Evolutionary conservation across 805 yeast genomes (phyloP), one percentile per base, ranked within the genome.

Genomic region (Candida qinlingensis): DNA sequence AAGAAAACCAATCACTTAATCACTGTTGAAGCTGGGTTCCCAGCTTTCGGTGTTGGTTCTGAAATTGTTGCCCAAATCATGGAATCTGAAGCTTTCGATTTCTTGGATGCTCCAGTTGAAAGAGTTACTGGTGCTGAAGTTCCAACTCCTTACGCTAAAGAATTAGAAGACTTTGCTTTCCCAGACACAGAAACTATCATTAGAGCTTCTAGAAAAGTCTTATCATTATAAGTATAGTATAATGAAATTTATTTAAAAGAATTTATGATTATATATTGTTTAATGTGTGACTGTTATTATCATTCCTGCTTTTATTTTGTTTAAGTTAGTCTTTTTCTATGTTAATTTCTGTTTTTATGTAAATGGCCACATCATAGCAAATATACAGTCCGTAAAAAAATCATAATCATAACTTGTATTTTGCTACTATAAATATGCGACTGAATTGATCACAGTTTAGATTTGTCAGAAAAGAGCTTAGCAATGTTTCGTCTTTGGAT

Each of bases 91-190:
- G 98, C 96, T 46, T 94, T 94, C 59, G 99, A 94, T 73, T 88
- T 90, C 81, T 81, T 94, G 66, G 99, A 94, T 73, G 96, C 98
- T 53, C 99, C 99, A 61, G 88, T 94, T 58, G 96, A 85, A 76
- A 89, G 99, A 79, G 92, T 91, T 63, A 94, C 99, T 51, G 99
- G 99, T 71, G 96, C 98, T 67, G 99, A 94, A 76, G 97, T 91
- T 33, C 99, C 99, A 71, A 94, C 99, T 60, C 99, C 99, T 57
- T 94, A 94, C 68, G 96, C 97, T 61, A 81, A 83, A 71, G 91
- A 85, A 74, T 80, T 94, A 68, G 99, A 94, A 81, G 95, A 87
- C 75, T 87, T 94, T 67, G 97, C 98, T 48, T 94, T 94, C 97
- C 99, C 99, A 71, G 96, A 91, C 69, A 78, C 87, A 48, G 92